Evolutionary conservation across 2,329 filamentous ascomycete species (phyloP).

Genomic region (Lachnellula hyalina): DNA sequence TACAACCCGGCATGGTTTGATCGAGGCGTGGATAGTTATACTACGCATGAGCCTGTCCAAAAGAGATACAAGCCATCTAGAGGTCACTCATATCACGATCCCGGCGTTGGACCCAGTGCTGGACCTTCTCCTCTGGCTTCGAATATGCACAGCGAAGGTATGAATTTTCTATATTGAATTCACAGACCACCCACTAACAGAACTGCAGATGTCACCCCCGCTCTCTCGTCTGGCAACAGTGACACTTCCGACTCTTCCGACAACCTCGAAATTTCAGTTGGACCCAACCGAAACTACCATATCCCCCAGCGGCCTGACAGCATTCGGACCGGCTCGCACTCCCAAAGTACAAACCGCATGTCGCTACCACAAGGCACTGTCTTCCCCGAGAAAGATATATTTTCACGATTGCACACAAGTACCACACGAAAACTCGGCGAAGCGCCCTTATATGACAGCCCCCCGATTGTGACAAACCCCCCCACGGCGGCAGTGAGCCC

Average conservation of each 20-base stretch:
- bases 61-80: slow-evolving; percentile 12
- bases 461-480: slow-evolving; percentile 7
- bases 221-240: slow-evolving; percentile 24
- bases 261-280: slow-evolving; percentile 20
- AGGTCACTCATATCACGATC: slow-evolving; percentile 25
- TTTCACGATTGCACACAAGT: slow-evolving; percentile 29
- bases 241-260: slow-evolving; percentile 24
- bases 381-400: slow-evolving; percentile 26
- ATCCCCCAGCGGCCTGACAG: slow-evolving; percentile 1
- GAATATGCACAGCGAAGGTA: slow-evolving; percentile 27
- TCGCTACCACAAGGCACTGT: slow-evolving; percentile 21
- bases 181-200: slow-evolving; percentile 13
- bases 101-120: slow-evolving; percentile 22
- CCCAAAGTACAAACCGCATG: neutral
- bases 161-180: neutral
- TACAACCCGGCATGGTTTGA: slow-evolving; percentile 28
- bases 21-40: slow-evolving; percentile 17
- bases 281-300: slow-evolving; percentile 1
- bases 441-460: slow-evolving; percentile 24
- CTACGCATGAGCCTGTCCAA: slow-evolving; percentile 9
- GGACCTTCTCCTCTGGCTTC: slow-evolving; percentile 25
- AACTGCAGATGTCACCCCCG: slow-evolving; percentile 21
- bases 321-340: neutral
- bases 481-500: slow-evolving; percentile 3
- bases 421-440: slow-evolving; percentile 30